phyloP scores from a whole-genome alignment of 805 yeast species.

The Dipodascus albidus region DNA sequence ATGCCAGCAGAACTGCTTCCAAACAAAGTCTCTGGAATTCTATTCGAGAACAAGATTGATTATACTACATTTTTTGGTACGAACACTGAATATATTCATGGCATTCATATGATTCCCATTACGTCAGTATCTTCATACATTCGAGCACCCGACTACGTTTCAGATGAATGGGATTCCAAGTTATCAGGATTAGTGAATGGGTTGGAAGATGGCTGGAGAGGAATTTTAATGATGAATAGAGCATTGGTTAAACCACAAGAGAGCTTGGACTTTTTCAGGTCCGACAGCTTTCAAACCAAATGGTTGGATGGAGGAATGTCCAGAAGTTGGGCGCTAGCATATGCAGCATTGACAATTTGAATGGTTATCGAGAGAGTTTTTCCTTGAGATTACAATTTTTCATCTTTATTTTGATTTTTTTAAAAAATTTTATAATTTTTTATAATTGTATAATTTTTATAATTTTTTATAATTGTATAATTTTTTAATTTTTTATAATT shows the following conservation, averaged over 20 bases:
- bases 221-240: conserved; percentile 52
- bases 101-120: conserved; percentile 68
- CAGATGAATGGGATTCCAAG: conserved; percentile 47
- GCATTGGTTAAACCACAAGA: conserved; percentile 58
- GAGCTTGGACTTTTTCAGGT: conserved; percentile 48
- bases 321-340: conserved; percentile 72
- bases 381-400: no score
- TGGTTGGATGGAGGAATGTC: conserved; percentile 74
- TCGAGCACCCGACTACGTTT: conserved; percentile 39
- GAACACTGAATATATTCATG: conserved; percentile 53
- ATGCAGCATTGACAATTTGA: conserved; percentile 25
- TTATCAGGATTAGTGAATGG: conserved; percentile 30
- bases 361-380: no score
- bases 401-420: no score
- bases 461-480: no score
- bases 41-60: conserved; percentile 61
- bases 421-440: no score
- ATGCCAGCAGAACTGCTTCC: conserved; percentile 40
- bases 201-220: conserved; percentile 52
- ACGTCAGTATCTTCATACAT: conserved; percentile 51
- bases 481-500: no score
- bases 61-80: conserved; percentile 64
- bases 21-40: conserved; percentile 58
- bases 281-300: conserved; percentile 35
- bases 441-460: no score